Evolutionary conservation across 345 rosid species (phyloP).

Genomic region (Corchorus olitorius): DNA sequence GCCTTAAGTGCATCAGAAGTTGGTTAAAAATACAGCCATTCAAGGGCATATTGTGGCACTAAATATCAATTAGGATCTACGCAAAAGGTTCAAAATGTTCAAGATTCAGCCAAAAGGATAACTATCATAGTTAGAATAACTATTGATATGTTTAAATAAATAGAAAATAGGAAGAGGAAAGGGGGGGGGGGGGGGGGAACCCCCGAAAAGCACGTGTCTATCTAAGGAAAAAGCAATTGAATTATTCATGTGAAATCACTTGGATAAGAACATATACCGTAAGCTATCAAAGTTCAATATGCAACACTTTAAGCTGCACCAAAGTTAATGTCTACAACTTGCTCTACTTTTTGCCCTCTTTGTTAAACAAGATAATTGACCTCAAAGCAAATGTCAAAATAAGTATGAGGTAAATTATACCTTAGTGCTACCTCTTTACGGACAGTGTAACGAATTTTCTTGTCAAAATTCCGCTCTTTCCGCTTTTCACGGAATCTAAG

Average conservation of each 20-base stretch:
- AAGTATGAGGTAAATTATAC: slow-evolving; percentile 34
- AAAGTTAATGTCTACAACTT: not conserved
- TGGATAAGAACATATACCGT: not conserved
- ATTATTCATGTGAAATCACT: not conserved
- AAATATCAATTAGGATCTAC: no score
- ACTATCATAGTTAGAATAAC: no score
- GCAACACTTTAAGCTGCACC: not conserved
- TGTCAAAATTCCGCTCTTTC: slow-evolving; percentile 64
- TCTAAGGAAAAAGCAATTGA: not conserved
- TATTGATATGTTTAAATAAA: no score
- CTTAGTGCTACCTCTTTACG: slow-evolving; percentile 73
- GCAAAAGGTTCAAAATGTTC: no score
- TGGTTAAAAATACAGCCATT: no score
- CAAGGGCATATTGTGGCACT: no score
- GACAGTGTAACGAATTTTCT: slow-evolving; percentile 67
- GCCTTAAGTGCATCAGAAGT: no score
- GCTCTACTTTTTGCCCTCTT: not conserved
- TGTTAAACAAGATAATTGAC: not conserved
- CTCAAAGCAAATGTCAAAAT: not conserved
- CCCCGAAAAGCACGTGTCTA: not conserved
- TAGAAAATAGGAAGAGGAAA: no score
- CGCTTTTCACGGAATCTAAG: slow-evolving; percentile 67
- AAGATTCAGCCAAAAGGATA: no score
- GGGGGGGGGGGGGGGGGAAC: no score
- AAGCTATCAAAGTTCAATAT: not conserved